Percentiles rank a stretch among this genome's conserved stretches.
phyloP scores from a whole-genome alignment of 2,329 filamentous ascomycete species.

The Aspergillus sojae region DNA sequence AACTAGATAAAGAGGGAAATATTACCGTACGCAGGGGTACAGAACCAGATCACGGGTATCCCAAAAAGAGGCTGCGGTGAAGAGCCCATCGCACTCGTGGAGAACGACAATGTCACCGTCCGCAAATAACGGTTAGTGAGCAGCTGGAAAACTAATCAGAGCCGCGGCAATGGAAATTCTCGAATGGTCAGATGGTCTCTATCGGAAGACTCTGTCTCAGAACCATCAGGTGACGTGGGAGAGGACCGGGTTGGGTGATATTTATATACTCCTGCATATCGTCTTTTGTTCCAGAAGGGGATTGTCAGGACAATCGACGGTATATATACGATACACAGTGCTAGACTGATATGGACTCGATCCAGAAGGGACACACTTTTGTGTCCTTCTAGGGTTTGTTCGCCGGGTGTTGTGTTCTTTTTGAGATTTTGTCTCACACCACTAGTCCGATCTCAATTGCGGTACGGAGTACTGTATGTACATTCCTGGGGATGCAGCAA shows the following conservation, averaged over 20 bases:
- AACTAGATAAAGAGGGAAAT: background rate
- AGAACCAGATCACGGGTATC: constrained; percentile 9
- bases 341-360: background rate
- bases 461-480: background rate
- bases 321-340: background rate
- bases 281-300: background rate
- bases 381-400: background rate
- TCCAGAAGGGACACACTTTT: background rate
- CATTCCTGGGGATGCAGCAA: background rate
- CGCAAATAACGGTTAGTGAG: constrained; percentile 13
- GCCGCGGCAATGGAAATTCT: constrained; percentile 5
- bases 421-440: background rate
- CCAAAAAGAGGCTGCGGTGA: constrained; percentile 43
- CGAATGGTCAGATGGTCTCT: constrained; percentile 2
- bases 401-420: background rate
- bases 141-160: constrained; percentile 10
- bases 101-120: constrained; percentile 16
- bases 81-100: constrained; percentile 17
- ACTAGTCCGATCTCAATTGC: background rate
- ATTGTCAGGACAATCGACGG: background rate
- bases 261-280: background rate
- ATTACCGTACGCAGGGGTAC: constrained; percentile 17
- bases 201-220: background rate
- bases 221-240: background rate
- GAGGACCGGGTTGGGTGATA: background rate